Conservation (phyloP, 768 basidiomycete genomes). For the Tulasnella sp. region DNA sequence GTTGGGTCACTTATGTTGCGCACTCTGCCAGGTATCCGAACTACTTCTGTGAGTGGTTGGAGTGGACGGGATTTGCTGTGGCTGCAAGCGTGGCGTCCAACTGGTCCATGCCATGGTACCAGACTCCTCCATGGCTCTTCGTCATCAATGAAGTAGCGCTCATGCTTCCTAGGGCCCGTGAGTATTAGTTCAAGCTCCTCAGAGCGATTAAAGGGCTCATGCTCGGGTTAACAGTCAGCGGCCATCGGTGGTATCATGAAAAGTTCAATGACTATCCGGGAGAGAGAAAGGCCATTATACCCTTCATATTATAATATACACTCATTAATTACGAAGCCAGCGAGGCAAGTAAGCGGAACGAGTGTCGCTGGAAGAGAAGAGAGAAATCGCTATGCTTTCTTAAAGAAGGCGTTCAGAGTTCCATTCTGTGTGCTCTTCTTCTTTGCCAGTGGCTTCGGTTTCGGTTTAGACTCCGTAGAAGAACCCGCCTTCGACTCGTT, state of each 20-base stretch:
- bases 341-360: too few relatives aligned
- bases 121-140: slow-evolving; percentile 79
- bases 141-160: slow-evolving; percentile 61
- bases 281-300: slow-evolving; percentile 73
- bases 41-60: slow-evolving; percentile 92
- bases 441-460: slow-evolving; percentile 11
- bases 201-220: not conserved
- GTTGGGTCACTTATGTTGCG: not conserved
- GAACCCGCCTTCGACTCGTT: too few relatives aligned
- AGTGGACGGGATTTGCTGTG: slow-evolving; percentile 86
- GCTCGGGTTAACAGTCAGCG: slow-evolving; percentile 41
- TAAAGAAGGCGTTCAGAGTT: too few relatives aligned
- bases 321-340: too few relatives aligned
- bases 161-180: slow-evolving; percentile 79
- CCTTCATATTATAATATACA: slow-evolving; percentile 54
- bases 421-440: not conserved
- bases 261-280: slow-evolving; percentile 77
- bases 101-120: slow-evolving; percentile 29
- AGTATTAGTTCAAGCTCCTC: not conserved
- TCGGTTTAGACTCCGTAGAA: slow-evolving; percentile 2
- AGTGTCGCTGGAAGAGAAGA: too few relatives aligned
- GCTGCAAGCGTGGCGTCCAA: slow-evolving; percentile 57
- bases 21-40: slow-evolving; percentile 60
- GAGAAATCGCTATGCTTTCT: too few relatives aligned
- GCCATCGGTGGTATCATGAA: slow-evolving; percentile 79